Evolutionary conservation across 2,329 filamentous ascomycete species (phyloP), one percentile per base, ranked within the genome.

Genomic region (Nemania serpens): DNA sequence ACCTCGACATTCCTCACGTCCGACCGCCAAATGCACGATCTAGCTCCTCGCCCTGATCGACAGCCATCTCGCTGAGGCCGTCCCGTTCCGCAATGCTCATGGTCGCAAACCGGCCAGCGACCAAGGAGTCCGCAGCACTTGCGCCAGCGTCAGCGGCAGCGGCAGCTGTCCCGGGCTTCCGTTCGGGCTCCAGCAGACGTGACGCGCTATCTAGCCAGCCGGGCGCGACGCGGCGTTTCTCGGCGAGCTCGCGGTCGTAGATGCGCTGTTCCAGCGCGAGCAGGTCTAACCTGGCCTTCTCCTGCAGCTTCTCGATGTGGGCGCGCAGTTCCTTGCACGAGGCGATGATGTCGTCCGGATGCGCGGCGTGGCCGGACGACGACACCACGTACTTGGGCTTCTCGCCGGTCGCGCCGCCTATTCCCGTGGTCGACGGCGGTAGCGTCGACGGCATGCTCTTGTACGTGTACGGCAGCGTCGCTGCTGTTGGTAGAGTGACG

Each of bases 391-490:
- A 97, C 66, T 83, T 84, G 33, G 82, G 82, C 67, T 85, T 89
- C n/a, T 77, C 65, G 70, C 76, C 61, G 25, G 76, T 71, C 18
- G 76, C 62, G 53, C 12, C 22, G 22, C 4, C 75, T 18, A 84
- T 78, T 60, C 83, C 82, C 7, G 87, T 84, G 36, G 86, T 82
- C 1, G 91, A 90, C 1, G 87, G 87, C 0, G 95, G 94, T 0
- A 98, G 85, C 2, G 92, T 90, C 0, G 92, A 94, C 0, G 94
- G 91, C 73, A 98, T 89, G 11, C 88, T 84, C 74, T 93, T 94
- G 84, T 97, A 98, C 69, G 92, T 96, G 80, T 98, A 98, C 22
- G 95, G 94, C 7, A 99, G 86, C 0, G 93, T 97, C 18, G 93
- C 91, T 25, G 94, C 90, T 33, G 91, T 89, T 11, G 95, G 95